Conservation (phyloP, 768 basidiomycete genomes). For the Boletus eberwhitei region DNA sequence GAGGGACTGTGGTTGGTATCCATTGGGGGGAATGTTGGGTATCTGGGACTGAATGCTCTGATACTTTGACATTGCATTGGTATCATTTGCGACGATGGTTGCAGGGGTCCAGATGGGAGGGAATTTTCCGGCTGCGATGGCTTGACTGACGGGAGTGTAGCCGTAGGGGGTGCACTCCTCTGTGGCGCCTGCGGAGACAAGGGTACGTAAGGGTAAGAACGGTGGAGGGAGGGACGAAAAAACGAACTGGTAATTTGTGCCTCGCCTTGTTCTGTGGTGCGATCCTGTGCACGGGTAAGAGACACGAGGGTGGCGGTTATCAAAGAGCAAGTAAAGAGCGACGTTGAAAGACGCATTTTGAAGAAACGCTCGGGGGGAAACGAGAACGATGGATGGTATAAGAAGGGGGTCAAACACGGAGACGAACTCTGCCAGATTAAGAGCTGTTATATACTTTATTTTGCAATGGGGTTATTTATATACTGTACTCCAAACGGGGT, state of each 20-base stretch:
- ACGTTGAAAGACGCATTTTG: conserved; percentile 19
- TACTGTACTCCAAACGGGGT: too few relatives aligned
- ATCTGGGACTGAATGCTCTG: conserved; percentile 39
- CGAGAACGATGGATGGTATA: too few relatives aligned
- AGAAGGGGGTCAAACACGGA: too few relatives aligned
- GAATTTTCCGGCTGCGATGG: conserved; percentile 34
- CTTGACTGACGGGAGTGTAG: conserved; percentile 35
- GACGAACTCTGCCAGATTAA: too few relatives aligned
- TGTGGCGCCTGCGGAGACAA: conserved; percentile 32
- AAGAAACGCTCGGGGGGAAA: too few relatives aligned
- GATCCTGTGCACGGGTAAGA: conserved; percentile 23
- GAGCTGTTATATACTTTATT: too few relatives aligned
- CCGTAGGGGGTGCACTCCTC: conserved; percentile 44
- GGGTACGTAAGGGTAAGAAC: not conserved
- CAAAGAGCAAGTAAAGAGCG: conserved; percentile 8
- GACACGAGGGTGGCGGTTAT: not conserved
- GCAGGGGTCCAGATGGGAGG: conserved; percentile 46
- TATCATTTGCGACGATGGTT: conserved; percentile 40
- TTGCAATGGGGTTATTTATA: too few relatives aligned
- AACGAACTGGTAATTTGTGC: conserved; percentile 36
- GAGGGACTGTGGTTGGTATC: conserved; percentile 19
- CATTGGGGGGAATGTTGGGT: conserved; percentile 48
- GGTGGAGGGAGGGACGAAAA: not conserved
- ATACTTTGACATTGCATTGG: conserved; percentile 43
- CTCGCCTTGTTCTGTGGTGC: conserved; percentile 35